phyloP scores from a whole-genome alignment of 1,284 basidiomycete genomes.

The Takashimella koratensis region DNA sequence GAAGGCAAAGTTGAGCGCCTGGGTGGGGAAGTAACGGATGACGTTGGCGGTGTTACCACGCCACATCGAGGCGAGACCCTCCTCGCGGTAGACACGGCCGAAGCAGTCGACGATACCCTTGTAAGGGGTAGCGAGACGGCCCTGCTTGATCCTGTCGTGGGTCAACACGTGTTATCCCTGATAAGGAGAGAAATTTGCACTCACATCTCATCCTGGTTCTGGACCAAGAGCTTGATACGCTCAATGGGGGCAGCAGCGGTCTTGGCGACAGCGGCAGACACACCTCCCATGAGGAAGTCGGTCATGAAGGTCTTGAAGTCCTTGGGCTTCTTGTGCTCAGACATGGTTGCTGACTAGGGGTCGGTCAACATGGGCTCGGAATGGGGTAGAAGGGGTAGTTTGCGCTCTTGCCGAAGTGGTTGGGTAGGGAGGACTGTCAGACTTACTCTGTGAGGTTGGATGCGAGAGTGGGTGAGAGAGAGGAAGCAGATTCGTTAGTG shows the following conservation, averaged over 20 bases:
- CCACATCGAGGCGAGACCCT: conserved; percentile 87
- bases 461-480: not conserved
- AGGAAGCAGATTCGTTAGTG: not conserved
- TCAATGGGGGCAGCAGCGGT: conserved; percentile 97
- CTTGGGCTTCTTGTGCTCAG: conserved; percentile 48
- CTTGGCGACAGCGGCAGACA: conserved; percentile 78
- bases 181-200: conserved; percentile 23
- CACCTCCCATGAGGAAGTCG: conserved; percentile 52
- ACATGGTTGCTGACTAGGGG: conserved; percentile 26
- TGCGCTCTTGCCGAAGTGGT: not conserved
- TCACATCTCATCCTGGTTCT: conserved; percentile 72
- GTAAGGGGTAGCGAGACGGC: conserved; percentile 86
- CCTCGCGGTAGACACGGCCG: conserved; percentile 78
- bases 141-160: conserved; percentile 76
- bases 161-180: conserved; percentile 14
- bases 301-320: conserved; percentile 49
- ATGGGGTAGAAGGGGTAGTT: not conserved
- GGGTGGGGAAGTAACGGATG: conserved; percentile 96
- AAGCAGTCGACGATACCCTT: conserved; percentile 91
- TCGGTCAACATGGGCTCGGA: not conserved
- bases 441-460: not conserved
- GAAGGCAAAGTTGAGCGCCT: conserved; percentile 94
- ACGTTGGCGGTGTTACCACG: conserved; percentile 97
- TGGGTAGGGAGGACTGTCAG: not conserved
- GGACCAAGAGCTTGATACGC: conserved; percentile 95